phyloP scores from a whole-genome alignment of 352 stramenopile genomes.

The Phytophthora hibernalis region DNA sequence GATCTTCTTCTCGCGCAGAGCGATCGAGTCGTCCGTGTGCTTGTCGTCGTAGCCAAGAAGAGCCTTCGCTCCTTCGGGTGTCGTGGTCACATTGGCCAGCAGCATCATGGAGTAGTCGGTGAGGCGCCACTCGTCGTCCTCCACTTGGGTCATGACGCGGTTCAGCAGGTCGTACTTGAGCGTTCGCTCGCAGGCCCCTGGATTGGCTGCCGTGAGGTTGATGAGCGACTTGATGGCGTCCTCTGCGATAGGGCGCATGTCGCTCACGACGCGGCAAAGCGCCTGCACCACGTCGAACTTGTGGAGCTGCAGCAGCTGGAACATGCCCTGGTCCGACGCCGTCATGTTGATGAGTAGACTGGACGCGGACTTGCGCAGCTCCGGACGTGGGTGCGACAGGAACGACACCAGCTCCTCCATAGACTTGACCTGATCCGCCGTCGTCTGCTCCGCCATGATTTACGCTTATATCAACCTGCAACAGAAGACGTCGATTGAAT shows the following conservation, averaged over 20 bases:
- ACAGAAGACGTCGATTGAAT: conserved; percentile 16
- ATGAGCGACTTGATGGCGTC: conserved; percentile 90
- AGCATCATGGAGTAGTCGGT: conserved; percentile 91
- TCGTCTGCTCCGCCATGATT: conserved; percentile 52
- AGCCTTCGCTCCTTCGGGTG: conserved; percentile 63
- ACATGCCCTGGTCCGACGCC: conserved; percentile 79
- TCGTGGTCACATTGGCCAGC: conserved; percentile 84
- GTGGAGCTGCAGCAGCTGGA: conserved; percentile 76
- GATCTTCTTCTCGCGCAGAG: conserved; percentile 83
- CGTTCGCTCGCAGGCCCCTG: conserved; percentile 67
- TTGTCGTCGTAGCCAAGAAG: conserved; percentile 73
- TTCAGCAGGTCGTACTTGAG: conserved; percentile 87
- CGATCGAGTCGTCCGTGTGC: conserved; percentile 49
- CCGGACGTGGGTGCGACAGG: conserved; percentile 79
- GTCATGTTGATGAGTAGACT: conserved; percentile 86
- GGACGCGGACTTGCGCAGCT: conserved; percentile 87
- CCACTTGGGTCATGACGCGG: conserved; percentile 86
- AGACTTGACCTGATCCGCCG: conserved; percentile 67
- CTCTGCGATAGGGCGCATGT: conserved; percentile 85
- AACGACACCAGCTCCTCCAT: conserved; percentile 87
- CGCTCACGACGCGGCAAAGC: conserved; percentile 81
- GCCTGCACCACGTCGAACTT: conserved; percentile 80
- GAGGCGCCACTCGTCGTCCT: conserved; percentile 83
- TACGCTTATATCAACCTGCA: not conserved
- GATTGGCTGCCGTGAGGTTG: conserved; percentile 84